Conservation (phyloP, 768 basidiomycete species). For the Leccinellum luteum region DNA sequence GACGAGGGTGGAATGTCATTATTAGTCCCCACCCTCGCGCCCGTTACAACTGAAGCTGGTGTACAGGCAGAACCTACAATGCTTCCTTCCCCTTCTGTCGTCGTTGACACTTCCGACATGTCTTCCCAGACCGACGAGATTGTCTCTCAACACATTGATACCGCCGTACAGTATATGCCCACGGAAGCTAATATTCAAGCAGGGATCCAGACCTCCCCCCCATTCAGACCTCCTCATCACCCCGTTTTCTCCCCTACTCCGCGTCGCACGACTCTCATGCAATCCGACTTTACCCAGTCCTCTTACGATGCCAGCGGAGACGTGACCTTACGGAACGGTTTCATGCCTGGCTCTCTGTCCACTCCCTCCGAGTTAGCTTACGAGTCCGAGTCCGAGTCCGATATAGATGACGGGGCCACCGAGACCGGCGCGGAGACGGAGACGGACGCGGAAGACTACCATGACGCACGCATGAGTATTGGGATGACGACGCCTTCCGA, state of each 20-base stretch:
- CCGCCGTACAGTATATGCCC: slow-evolving; percentile 47
- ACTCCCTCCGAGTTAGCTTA: slow-evolving; percentile 30
- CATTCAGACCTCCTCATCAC: slow-evolving; percentile 23
- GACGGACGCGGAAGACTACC: slow-evolving; percentile 68
- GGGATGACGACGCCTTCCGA: slow-evolving; percentile 61
- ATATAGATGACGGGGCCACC: slow-evolving; percentile 41
- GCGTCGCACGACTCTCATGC: slow-evolving; percentile 48
- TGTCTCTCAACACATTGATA: slow-evolving; percentile 34
- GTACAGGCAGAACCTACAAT: slow-evolving; percentile 38
- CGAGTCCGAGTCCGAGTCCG: slow-evolving; percentile 48
- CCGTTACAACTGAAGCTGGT: slow-evolving; percentile 37
- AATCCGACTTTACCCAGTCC: slow-evolving; percentile 39
- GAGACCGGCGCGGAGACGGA: slow-evolving; percentile 70
- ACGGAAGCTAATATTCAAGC: slow-evolving; percentile 30
- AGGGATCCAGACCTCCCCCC: slow-evolving; percentile 38
- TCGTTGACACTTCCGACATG: slow-evolving; percentile 32
- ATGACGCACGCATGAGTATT: slow-evolving; percentile 70
- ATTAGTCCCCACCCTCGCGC: slow-evolving; percentile 29
- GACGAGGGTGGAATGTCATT: slow-evolving; percentile 39
- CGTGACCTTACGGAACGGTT: slow-evolving; percentile 31
- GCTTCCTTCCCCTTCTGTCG: slow-evolving; percentile 12
- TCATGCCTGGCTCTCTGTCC: slow-evolving; percentile 23
- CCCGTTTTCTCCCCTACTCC: slow-evolving; percentile 22
- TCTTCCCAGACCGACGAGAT: slow-evolving; percentile 51
- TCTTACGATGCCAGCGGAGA: slow-evolving; percentile 39